A percentile compares a stretch with the other conserved stretches of the same genome.
Conservation (phyloP, 2,329 filamentous ascomycete species). For the Cladophialophora psammophila region DNA sequence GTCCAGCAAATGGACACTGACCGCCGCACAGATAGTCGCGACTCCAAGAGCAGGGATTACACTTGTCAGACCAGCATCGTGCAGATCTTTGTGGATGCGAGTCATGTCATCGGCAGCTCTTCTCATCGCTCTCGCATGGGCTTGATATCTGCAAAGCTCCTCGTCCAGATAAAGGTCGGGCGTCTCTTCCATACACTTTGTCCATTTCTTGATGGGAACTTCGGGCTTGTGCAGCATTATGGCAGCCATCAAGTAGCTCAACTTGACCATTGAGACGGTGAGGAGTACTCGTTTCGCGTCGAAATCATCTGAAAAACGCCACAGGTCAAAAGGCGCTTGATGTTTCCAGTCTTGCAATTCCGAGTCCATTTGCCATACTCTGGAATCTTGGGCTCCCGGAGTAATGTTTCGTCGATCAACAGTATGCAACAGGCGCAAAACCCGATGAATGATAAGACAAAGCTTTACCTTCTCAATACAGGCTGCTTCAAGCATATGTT, state of each 20-base stretch:
- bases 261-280: constrained; percentile 7
- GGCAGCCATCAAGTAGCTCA: constrained; percentile 12
- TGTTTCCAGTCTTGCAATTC: constrained; percentile 18
- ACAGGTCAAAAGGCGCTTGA: constrained; percentile 9
- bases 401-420: background rate
- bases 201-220: constrained; percentile 14
- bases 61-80: constrained; percentile 5
- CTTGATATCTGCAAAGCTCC: constrained; percentile 16
- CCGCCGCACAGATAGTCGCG: constrained; percentile 15
- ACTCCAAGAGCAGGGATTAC: constrained; percentile 13
- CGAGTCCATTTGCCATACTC: constrained; percentile 16
- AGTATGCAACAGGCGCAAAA: constrained; percentile 13
- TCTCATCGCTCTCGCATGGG: constrained; percentile 11
- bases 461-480: constrained; percentile 10
- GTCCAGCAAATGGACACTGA: constrained; percentile 20
- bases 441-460: constrained; percentile 3
- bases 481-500: constrained; percentile 5
- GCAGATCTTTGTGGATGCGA: constrained; percentile 6
- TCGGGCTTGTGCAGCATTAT: constrained; percentile 20
- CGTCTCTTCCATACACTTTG: background rate
- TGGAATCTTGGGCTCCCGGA: constrained; percentile 2
- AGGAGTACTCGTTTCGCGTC: background rate
- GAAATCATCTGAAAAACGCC: constrained; percentile 16
- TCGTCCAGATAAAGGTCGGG: background rate
- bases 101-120: constrained; percentile 20